Conservation (phyloP, 768 basidiomycete genomes). For the Suillus discolor region DNA sequence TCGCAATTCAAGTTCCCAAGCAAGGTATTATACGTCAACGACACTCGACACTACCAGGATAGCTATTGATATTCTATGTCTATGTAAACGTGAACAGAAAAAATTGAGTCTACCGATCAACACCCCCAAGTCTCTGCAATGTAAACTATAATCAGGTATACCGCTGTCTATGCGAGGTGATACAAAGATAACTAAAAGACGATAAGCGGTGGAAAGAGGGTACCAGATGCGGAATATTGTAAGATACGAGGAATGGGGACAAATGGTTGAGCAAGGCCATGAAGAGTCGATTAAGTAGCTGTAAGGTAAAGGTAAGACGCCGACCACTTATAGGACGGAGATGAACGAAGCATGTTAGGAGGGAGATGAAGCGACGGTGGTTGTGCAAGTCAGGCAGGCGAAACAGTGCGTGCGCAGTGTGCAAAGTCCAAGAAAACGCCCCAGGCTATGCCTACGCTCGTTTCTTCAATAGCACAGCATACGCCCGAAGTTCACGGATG, state of each 20-base stretch:
- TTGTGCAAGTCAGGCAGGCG: not conserved
- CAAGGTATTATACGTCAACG: not conserved
- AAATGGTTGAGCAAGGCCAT: not conserved
- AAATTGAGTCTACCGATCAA: not conserved
- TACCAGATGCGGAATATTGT: not conserved
- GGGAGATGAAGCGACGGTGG: not conserved
- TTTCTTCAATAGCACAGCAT: slow-evolving; percentile 44
- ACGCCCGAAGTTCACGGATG: slow-evolving; percentile 57
- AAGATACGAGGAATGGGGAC: not conserved
- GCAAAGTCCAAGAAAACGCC: not conserved
- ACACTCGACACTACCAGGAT: not conserved
- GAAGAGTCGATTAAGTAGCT: not conserved
- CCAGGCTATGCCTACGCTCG: not conserved
- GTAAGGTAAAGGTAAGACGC: not conserved
- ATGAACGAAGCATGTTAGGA: not conserved
- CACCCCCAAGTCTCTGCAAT: not conserved
- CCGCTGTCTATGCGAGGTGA: not conserved
- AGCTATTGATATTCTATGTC: not conserved
- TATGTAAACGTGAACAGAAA: not conserved
- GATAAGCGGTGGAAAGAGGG: not conserved
- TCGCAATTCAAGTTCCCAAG: not conserved
- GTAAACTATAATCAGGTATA: not conserved
- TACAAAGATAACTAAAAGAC: not conserved
- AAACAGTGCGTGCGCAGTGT: not conserved
- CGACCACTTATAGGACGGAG: not conserved